Conservation (phyloP, 1,284 basidiomycete genomes). For the Trichosporon sp. region DNA sequence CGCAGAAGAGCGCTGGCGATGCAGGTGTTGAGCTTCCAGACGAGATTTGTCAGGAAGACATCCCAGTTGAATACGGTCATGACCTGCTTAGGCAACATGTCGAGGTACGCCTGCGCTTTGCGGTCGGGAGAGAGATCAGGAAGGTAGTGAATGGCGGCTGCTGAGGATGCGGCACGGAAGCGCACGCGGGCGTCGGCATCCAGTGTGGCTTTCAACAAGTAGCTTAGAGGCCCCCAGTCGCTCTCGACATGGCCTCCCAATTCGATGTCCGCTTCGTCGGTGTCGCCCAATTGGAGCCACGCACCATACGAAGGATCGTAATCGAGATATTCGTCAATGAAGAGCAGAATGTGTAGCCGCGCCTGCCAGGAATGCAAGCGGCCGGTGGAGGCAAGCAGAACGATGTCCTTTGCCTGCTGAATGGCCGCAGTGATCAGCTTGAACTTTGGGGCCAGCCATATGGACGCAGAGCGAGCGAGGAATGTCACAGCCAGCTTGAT, state of each 20-base stretch:
- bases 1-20: conserved; percentile 71
- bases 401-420: conserved; percentile 56
- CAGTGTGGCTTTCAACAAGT: conserved; percentile 55
- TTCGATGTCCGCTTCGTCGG: conserved; percentile 26
- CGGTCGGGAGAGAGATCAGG: conserved; percentile 17
- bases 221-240: conserved; percentile 27
- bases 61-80: conserved; percentile 50
- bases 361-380: conserved; percentile 61
- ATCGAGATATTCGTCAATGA: conserved; percentile 62
- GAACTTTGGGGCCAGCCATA: conserved; percentile 57
- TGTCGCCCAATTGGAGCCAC: conserved; percentile 29
- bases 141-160: conserved; percentile 49
- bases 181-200: conserved; percentile 83
- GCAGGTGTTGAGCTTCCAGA: conserved; percentile 77
- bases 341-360: conserved; percentile 60
- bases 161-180: conserved; percentile 63
- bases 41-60: conserved; percentile 67
- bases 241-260: conserved; percentile 15
- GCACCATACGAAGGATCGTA: conserved; percentile 52
- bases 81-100: conserved; percentile 17
- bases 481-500: conserved; percentile 59
- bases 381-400: conserved; percentile 49
- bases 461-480: conserved; percentile 58
- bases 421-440: conserved; percentile 53
- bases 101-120: conserved; percentile 27